phyloP scores from a whole-genome alignment of 805 yeast species.

The Starmerella davenportii region DNA sequence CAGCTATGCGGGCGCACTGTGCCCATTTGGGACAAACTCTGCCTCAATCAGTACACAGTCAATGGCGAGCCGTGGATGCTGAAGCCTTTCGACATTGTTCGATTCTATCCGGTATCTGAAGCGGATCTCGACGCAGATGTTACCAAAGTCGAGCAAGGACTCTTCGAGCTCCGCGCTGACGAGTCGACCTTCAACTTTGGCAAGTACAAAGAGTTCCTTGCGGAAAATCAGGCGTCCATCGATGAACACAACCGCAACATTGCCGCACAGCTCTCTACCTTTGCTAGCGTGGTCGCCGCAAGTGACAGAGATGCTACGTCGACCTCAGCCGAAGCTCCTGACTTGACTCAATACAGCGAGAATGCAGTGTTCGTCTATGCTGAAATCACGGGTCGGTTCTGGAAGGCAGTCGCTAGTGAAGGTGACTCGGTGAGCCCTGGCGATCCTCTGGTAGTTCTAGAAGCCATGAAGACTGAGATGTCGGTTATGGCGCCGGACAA shows the following conservation, averaged over 20 bases:
- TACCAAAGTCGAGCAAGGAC: constrained; percentile 65
- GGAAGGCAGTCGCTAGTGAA: constrained; percentile 72
- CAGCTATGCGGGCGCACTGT: constrained; percentile 91
- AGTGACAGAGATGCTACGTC: constrained; percentile 22
- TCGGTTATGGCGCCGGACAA: constrained; percentile 45
- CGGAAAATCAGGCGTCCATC: constrained; percentile 54
- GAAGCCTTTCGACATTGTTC: constrained; percentile 83
- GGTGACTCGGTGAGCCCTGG: constrained; percentile 61
- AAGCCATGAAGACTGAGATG: constrained; percentile 99
- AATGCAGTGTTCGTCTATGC: constrained; percentile 74
- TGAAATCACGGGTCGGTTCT: constrained; percentile 86
- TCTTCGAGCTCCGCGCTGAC: constrained; percentile 52
- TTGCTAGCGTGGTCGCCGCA: constrained; percentile 57
- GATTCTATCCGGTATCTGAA: constrained; percentile 82
- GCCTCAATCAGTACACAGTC: constrained; percentile 27
- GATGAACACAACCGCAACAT: constrained; percentile 34
- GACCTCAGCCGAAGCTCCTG: constrained; percentile 15
- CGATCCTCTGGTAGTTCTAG: constrained; percentile 73
- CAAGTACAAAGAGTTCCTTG: constrained; percentile 61
- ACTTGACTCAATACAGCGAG: constrained; percentile 48
- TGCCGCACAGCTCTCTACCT: constrained; percentile 58
- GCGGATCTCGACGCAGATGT: constrained; percentile 54
- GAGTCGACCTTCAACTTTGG: constrained; percentile 71
- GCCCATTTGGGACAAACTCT: constrained; percentile 93
- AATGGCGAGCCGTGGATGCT: constrained; percentile 74